Conservation (phyloP, 2,329 filamentous ascomycete genomes). For the Fonsecaea nubica region DNA sequence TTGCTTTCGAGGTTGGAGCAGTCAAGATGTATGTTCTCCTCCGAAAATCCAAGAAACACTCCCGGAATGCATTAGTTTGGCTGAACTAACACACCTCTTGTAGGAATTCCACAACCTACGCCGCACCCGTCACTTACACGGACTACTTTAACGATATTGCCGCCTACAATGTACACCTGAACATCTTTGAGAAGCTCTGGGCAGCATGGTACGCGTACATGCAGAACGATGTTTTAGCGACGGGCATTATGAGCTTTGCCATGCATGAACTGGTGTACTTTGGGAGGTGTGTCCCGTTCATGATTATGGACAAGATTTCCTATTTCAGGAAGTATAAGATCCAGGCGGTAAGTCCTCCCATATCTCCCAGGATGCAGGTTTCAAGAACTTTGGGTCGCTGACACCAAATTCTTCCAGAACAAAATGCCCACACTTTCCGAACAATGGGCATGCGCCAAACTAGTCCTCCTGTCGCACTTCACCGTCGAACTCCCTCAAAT, state of each 20-base stretch:
- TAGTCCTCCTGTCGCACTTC: constrained; percentile 94
- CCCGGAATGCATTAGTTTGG: not conserved
- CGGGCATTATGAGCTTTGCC: constrained; percentile 94
- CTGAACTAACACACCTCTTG: constrained; percentile 6
- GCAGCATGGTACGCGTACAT: constrained; percentile 97
- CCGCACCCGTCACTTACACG: constrained; percentile 65
- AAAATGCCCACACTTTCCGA: constrained; percentile 93
- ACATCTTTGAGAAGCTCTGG: constrained; percentile 87
- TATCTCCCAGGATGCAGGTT: not conserved
- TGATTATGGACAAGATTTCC: constrained; percentile 86
- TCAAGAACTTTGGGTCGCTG: not conserved
- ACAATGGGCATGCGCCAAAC: constrained; percentile 90
- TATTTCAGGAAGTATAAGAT: constrained; percentile 95
- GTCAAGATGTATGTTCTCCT: constrained; percentile 27
- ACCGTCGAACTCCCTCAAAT: constrained; percentile 92
- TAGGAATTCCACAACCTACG: constrained; percentile 55
- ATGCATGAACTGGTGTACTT: constrained; percentile 97
- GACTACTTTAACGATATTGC: constrained; percentile 69
- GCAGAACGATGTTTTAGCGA: constrained; percentile 96
- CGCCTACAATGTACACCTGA: constrained; percentile 82
- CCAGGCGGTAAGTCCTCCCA: constrained; percentile 69
- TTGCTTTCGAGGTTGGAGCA: not conserved
- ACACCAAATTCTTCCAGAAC: constrained; percentile 51
- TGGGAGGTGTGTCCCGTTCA: constrained; percentile 86
- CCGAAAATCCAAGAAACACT: not conserved